Evolutionary conservation across 352 stramenopile species (phyloP).

Genomic region (Halophytophthora batemanensis): DNA sequence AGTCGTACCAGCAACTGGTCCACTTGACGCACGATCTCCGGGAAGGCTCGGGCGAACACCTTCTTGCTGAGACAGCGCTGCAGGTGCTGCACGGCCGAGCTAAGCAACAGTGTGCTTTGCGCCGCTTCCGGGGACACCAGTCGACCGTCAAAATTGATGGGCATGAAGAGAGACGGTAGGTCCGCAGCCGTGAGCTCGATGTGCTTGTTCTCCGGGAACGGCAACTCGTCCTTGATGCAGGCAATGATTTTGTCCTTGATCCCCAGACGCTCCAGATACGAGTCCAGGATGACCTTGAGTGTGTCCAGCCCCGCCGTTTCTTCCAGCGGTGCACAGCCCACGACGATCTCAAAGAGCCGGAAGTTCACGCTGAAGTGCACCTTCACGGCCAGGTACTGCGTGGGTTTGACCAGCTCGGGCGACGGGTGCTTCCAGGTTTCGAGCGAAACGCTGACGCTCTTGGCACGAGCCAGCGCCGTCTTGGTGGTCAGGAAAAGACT

Average conservation of each 20-base stretch:
- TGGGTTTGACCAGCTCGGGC: constrained; percentile 21
- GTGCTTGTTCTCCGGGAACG: constrained; percentile 23
- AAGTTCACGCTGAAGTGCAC: constrained; percentile 82
- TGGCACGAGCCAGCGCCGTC: constrained; percentile 51
- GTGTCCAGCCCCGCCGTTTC: constrained; percentile 35
- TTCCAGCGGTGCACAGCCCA: constrained; percentile 51
- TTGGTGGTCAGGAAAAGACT: constrained; percentile 68
- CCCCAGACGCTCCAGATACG: constrained; percentile 51
- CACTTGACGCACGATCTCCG: constrained; percentile 43
- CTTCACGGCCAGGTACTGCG: constrained; percentile 64
- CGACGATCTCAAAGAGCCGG: constrained; percentile 53
- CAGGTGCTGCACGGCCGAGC: constrained; percentile 55
- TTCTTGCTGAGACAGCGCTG: constrained; percentile 50
- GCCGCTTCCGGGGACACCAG: constrained; percentile 29
- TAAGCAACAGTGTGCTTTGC: constrained; percentile 51
- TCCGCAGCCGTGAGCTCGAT: constrained; percentile 33
- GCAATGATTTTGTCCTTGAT: constrained; percentile 80
- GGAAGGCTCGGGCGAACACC: constrained; percentile 50
- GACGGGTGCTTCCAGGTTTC: constrained; percentile 60
- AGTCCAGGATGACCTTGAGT: constrained; percentile 48
- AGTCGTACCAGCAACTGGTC: constrained; percentile 55
- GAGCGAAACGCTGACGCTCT: constrained; percentile 63
- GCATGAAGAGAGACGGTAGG: constrained; percentile 52
- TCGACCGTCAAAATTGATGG: constrained; percentile 56
- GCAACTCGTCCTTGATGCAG: constrained; percentile 54